A percentile compares a stretch with the other conserved stretches of the same genome.
These are phyloP conservation scores for Elasticomyces elasticus DNA, from an alignment of 495 filamentous ascomycete genomes.

Conservation along the genomic window DNA sequence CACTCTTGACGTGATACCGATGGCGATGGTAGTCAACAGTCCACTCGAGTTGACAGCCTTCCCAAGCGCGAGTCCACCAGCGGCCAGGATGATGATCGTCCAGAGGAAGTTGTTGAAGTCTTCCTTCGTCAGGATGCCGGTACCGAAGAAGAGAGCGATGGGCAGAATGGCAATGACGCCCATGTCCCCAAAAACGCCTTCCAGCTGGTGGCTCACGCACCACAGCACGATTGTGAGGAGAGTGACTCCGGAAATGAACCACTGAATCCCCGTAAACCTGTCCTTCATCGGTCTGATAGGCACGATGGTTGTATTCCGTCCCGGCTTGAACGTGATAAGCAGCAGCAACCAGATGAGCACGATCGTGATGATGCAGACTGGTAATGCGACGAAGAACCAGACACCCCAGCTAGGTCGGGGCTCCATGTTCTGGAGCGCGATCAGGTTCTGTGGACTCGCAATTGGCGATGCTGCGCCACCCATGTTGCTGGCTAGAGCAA, in stretches of 20 bases:
- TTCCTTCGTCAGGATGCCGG: constrained; percentile 95
- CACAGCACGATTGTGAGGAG: constrained; percentile 81
- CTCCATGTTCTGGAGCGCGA: constrained; percentile 88
- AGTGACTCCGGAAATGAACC: constrained; percentile 80
- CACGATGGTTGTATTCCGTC: constrained; percentile 78
- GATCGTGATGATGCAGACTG: constrained; percentile 84
- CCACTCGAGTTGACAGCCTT: constrained; percentile 92
- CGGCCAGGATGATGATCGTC: constrained; percentile 98
- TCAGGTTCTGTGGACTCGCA: constrained; percentile 93
- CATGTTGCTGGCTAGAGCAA: constrained; percentile 89
- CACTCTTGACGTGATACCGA: constrained; percentile 59
- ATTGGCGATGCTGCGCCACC: constrained; percentile 95
- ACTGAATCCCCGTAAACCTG: constrained; percentile 78
- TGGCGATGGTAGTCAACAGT: constrained; percentile 80
- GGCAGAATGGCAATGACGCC: constrained; percentile 95
- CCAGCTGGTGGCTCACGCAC: constrained; percentile 84
- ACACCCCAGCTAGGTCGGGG: constrained; percentile 81
- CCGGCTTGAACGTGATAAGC: constrained; percentile 71
- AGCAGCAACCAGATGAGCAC: constrained; percentile 82
- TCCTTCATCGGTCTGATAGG: constrained; percentile 84
- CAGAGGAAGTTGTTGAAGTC: constrained; percentile 99
- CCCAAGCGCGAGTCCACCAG: constrained; percentile 83
- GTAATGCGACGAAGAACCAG: constrained; percentile 94
- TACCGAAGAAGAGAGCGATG: constrained; percentile 90
- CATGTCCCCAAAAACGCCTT: constrained; percentile 89